Conservation (phyloP, 1,284 basidiomycete species). For the Kwoniella shivajii region DNA sequence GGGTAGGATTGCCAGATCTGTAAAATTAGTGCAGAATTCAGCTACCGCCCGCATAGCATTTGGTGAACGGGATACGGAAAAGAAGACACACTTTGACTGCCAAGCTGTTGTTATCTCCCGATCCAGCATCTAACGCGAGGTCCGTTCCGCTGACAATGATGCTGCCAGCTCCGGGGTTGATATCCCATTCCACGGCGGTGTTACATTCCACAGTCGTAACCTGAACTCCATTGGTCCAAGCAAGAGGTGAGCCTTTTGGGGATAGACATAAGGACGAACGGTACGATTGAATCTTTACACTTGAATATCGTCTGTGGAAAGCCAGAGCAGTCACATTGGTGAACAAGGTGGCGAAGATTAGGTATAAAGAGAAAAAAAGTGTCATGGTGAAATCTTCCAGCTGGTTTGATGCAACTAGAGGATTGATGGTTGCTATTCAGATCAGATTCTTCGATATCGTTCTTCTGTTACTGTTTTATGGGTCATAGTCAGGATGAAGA, state of each 20-base stretch:
- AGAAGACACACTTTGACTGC: constrained; percentile 6
- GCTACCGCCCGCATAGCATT: no score
- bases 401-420: no score
- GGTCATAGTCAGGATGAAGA: not conserved
- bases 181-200: constrained; percentile 16
- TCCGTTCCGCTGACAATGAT: constrained; percentile 2
- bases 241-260: not conserved
- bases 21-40: not conserved
- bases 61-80: not conserved
- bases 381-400: no score
- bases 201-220: constrained; percentile 14
- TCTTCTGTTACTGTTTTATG: no score
- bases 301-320: constrained; percentile 9
- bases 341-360: not conserved
- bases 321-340: no score
- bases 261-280: constrained; percentile 14
- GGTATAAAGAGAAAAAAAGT: no score
- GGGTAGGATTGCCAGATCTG: constrained; percentile 27
- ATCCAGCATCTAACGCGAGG: constrained; percentile 7
- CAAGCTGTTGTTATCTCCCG: not conserved
- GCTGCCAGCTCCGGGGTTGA: constrained; percentile 15
- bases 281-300: constrained; percentile 19
- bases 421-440: no score
- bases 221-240: constrained; percentile 7
- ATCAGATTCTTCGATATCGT: no score